phyloP scores from a whole-genome alignment of 2,329 filamentous ascomycete species.

The Trichophyton schoenleinii region DNA sequence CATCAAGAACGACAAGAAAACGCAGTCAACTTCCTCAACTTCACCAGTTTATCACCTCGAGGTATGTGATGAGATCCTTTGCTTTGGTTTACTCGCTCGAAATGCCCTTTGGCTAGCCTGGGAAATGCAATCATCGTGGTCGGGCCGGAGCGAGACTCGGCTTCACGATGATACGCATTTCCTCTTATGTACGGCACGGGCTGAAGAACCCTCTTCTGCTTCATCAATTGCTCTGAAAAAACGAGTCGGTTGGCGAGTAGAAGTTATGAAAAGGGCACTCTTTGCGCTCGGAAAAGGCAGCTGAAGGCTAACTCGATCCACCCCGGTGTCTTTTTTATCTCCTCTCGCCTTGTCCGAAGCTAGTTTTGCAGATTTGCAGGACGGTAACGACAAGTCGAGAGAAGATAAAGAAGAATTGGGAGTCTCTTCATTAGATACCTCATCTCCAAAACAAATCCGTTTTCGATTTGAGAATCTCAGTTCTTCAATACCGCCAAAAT shows the following conservation, averaged over 20 bases:
- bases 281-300: constrained; percentile 50
- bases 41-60: constrained; percentile 21
- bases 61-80: constrained; percentile 27
- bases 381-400: constrained; percentile 1
- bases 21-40: constrained; percentile 1
- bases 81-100: constrained; percentile 10
- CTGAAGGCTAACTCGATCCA: constrained; percentile 46
- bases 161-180: constrained; percentile 32
- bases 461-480: constrained; percentile 41
- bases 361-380: not conserved
- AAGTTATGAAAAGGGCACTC: constrained; percentile 43
- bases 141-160: not conserved
- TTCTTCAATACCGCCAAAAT: constrained; percentile 54
- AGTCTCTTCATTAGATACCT: constrained; percentile 42
- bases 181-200: constrained; percentile 39
- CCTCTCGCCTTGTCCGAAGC: not conserved
- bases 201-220: constrained; percentile 53
- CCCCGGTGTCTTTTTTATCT: constrained; percentile 11
- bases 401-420: not conserved
- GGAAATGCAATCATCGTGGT: constrained; percentile 29
- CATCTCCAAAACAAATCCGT: constrained; percentile 28
- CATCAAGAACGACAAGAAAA: constrained; percentile 16
- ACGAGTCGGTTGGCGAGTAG: not conserved
- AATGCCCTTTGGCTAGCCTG: constrained; percentile 26
- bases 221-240: not conserved